Percentiles rank a stretch among this genome's conserved stretches.
Conservation (phyloP, 176 grass and related monocot species). For the Poa annua region DNA sequence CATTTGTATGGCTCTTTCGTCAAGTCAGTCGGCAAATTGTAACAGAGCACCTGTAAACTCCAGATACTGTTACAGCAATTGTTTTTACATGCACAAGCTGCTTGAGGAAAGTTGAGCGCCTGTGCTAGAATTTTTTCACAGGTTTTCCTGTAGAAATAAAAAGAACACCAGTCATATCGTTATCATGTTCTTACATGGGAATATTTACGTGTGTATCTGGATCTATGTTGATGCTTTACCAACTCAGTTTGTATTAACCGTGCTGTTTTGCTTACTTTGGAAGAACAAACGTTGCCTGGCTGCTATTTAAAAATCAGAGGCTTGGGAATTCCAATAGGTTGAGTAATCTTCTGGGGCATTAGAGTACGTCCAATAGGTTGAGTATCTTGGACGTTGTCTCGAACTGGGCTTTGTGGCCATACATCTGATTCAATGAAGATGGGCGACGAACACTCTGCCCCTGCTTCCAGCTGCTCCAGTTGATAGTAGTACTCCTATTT, state of each 20-base stretch:
- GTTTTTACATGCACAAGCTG: neutral
- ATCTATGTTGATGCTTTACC: neutral
- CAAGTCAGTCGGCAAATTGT: neutral
- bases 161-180: constrained; percentile 3
- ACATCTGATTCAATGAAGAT: constrained; percentile 15
- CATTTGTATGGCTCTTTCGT: neutral
- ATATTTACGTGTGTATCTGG: too few species aligned
- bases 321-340: neutral
- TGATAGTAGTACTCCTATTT: neutral
- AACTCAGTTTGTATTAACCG: neutral
- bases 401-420: neutral
- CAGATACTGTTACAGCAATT: constrained; percentile 25
- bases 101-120: neutral
- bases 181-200: neutral
- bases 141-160: constrained; percentile 32
- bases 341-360: constrained; percentile 9
- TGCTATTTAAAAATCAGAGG: neutral
- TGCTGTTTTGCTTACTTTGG: neutral
- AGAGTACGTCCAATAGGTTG: constrained; percentile 15
- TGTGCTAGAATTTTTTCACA: constrained; percentile 17
- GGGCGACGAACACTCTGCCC: neutral
- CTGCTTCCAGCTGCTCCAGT: neutral
- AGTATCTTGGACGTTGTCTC: neutral
- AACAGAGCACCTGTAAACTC: neutral
- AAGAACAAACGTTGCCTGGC: neutral